Base-by-base conservation (phyloP, 108 stramenopile genomes). In the Nitzschia sp. region DNA sequence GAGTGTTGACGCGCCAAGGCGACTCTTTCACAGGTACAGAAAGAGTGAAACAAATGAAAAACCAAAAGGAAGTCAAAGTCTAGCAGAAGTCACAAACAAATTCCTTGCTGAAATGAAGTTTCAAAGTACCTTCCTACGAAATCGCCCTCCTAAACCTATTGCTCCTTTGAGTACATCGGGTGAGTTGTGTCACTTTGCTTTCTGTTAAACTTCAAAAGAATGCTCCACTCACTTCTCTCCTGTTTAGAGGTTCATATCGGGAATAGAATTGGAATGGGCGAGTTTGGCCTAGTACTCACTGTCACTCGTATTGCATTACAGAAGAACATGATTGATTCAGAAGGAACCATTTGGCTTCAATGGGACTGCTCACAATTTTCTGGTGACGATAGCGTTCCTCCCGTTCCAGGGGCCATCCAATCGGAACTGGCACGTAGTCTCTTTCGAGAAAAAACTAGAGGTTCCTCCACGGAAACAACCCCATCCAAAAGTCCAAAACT, bases 241-340 rank as follows among this genome's bases (percentile, higher is more conserved):
- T 34, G 24, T 37, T 40, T 11, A 43, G 73, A 75, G 52, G 17
- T 75, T 11, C 54, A 59, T 46, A 14, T 75, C 6, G 65, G 63
- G 34, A 62, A 52, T 46, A 60, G 54, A 17, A 54, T 75, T 34
- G 73, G 73, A 17, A 75, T 75, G 73, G 73, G 73, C 15, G 73
- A 75, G 51, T 75, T 75, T 63, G 73, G 73, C 17, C 25, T 42
- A 14, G 53, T 75, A 15, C 9, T 55, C 5, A 57, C 56, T 52
- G 73, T 75, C 1, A 29, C 40, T 48, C 34, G 41, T 11, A 75
- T 75, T 57, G 41, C 8, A 15, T 50, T 55, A 3, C 21, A 15
- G 12, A 26, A 25, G 19, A 55, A 55, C 6, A 14, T 48, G 46
- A 17, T 17, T 17, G 14, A 48, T 48, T 17, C 46, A 48, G 17